Base-by-base conservation (phyloP, 2,329 filamentous ascomycete species). In the Pseudocercospora pini-densiflorae region DNA sequence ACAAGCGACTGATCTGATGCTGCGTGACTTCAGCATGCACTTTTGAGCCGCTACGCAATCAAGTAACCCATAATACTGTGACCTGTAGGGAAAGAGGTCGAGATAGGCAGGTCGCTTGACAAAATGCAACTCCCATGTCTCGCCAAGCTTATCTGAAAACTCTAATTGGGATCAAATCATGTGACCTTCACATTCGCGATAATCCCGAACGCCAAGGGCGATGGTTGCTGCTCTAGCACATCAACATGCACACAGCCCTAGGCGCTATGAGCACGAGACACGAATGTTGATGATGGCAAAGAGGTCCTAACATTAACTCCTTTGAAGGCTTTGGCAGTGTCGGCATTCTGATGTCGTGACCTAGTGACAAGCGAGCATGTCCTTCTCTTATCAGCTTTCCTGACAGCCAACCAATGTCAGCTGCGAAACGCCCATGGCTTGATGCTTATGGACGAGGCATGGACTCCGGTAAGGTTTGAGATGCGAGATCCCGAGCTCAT, bases 401-500 rank as follows among this genome's bases (percentile, higher is more conserved):
- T 31, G 51, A 7, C 51, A 55, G 51, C 51, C 51, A 29, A 55
- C 27, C 23, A 55, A 31, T 55, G 16, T n/a, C 27, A 31, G 16
- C 51, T 29, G 12, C 23, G 23, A 33, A 10, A 55, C 23, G 47
- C 47, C 47, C 10, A 51, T 55, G 51, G 51, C 51, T 55, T 27
- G 23, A 29, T 27, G 16, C 51, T 33, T 9, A 27, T 55, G 16
- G 27, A 54, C 49, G 49, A 54, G 49, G 49, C 49, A 24, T 24
- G 14, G 49, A 29, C 49, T 54, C 49, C 23, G 49, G 49, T 54
- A 24, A n/a, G 24, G 7, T n/a, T 24, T 9, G 49, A 54, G 19
- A 54, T 54, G 49, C 49, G 49, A 24, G 21, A 54, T 54, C 49
- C 49, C 49, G 49, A 54, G 45, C 45, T 49, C 45, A 49, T 49